Evolutionary conservation across 2,329 filamentous ascomycete species (phyloP).

Genomic region (Diaporthe sp.): DNA sequence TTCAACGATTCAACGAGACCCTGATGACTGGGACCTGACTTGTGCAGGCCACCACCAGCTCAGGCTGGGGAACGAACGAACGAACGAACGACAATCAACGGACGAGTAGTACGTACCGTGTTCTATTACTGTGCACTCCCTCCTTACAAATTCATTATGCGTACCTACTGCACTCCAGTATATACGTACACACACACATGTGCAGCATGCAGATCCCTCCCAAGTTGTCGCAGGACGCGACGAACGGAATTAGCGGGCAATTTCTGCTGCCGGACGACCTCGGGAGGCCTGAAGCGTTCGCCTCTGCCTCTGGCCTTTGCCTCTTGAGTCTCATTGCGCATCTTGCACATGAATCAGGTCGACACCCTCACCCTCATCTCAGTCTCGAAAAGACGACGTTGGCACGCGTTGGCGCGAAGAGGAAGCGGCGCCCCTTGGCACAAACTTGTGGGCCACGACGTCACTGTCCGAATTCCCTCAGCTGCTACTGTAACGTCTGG

Average conservation of each 20-base stretch:
- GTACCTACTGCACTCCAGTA: not conserved
- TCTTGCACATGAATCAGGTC: slow-evolving; percentile 31
- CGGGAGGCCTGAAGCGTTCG: not conserved
- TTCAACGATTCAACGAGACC: slow-evolving; percentile 5
- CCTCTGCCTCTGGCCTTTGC: not conserved
- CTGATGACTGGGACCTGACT: slow-evolving; percentile 19
- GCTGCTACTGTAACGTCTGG: slow-evolving; percentile 22
- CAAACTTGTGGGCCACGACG: slow-evolving; percentile 32
- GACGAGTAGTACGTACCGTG: not conserved
- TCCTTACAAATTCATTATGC: not conserved
- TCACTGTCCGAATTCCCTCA: slow-evolving; percentile 28
- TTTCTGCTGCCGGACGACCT: not conserved
- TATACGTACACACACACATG: not conserved
- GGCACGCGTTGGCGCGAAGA: not conserved
- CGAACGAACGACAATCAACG: not conserved
- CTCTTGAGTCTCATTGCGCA: not conserved
- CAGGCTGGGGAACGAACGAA: not conserved
- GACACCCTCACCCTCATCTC: slow-evolving; percentile 21
- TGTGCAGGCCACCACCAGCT: not conserved
- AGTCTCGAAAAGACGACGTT: slow-evolving; percentile 1
- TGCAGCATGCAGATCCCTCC: slow-evolving; percentile 20
- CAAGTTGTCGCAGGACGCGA: not conserved
- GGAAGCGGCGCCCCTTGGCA: slow-evolving; percentile 14
- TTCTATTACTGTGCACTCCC: not conserved
- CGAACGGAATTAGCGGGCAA: slow-evolving; percentile 8